A percentile compares a stretch with the other conserved stretches of the same genome.
These are phyloP conservation scores for Mimosa bimucronata DNA, from an alignment of 306 rosid genomes.

Conservation along the genomic window DNA sequence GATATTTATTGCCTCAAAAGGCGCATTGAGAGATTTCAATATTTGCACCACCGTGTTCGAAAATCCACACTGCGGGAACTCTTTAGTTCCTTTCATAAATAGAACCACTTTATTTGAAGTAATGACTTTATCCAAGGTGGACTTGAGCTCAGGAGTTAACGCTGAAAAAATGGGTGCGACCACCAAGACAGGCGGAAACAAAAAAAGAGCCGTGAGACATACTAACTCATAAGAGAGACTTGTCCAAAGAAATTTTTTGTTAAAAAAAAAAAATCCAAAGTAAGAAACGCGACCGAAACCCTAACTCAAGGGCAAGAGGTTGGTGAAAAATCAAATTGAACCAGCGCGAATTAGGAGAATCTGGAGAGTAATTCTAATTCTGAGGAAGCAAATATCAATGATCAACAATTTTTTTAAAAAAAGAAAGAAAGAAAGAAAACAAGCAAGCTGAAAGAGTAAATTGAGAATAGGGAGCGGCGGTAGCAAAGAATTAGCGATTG, in stretches of 20 bases:
- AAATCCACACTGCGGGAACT: constrained; percentile 96
- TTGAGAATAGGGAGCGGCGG: background rate
- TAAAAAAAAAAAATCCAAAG: background rate
- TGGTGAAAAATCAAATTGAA: constrained; percentile 27
- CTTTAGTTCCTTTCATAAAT: constrained; percentile 94
- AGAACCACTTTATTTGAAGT: constrained; percentile 78
- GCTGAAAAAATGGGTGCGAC: constrained; percentile 50
- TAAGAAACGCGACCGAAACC: too few relatives aligned
- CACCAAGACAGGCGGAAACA: background rate
- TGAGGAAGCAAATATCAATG: background rate
- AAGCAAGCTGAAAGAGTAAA: background rate
- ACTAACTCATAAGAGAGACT: background rate
- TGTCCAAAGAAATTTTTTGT: too few relatives aligned
- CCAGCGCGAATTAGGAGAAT: background rate
- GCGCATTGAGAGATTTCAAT: constrained; percentile 73
- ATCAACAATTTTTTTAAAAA: too few relatives aligned
- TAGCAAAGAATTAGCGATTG: background rate
- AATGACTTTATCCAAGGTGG: constrained; percentile 87
- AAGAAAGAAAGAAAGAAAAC: background rate
- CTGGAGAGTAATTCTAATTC: background rate
- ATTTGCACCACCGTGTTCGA: constrained; percentile 93
- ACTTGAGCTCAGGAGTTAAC: constrained; percentile 79
- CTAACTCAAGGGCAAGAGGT: too few relatives aligned
- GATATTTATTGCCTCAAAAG: constrained; percentile 75
- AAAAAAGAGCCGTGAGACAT: background rate